These are phyloP conservation scores for Jacaranda copaia DNA, from an alignment of 257 asterid genomes.

Conservation along the genomic window DNA sequence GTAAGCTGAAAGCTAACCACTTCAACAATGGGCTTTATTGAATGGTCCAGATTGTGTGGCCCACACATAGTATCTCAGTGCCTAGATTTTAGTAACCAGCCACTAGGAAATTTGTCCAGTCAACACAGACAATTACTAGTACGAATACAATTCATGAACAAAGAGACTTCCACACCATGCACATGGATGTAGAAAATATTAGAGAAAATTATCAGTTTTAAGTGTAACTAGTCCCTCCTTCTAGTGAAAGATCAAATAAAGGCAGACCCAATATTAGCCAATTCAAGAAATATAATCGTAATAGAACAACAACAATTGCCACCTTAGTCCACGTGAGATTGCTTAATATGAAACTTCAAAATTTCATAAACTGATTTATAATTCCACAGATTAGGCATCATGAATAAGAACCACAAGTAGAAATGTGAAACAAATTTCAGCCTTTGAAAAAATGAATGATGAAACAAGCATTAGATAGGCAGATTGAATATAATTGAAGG, in stretches of 20 bases:
- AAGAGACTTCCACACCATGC: neutral
- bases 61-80: neutral
- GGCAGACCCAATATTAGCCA: neutral
- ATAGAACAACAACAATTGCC: neutral
- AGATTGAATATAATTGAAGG: constrained; percentile 5
- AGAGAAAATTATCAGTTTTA: neutral
- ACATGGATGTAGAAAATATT: neutral
- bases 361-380: constrained; percentile 1
- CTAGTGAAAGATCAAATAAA: constrained; percentile 13
- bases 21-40: neutral
- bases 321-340: constrained; percentile 21
- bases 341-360: constrained; percentile 16
- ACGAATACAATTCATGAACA: neutral
- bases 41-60: neutral
- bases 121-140: constrained; percentile 21
- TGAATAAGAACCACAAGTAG: neutral
- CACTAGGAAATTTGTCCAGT: neutral
- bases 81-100: constrained; percentile 27
- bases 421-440: constrained; percentile 13
- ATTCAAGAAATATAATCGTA: neutral
- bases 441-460: constrained; percentile 15
- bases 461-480: constrained; percentile 20
- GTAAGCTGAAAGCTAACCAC: constrained; percentile 22
- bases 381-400: constrained; percentile 16
- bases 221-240: neutral